Conservation (phyloP, 148 eudicot genomes). For the Tetragonia tetragonoides region DNA sequence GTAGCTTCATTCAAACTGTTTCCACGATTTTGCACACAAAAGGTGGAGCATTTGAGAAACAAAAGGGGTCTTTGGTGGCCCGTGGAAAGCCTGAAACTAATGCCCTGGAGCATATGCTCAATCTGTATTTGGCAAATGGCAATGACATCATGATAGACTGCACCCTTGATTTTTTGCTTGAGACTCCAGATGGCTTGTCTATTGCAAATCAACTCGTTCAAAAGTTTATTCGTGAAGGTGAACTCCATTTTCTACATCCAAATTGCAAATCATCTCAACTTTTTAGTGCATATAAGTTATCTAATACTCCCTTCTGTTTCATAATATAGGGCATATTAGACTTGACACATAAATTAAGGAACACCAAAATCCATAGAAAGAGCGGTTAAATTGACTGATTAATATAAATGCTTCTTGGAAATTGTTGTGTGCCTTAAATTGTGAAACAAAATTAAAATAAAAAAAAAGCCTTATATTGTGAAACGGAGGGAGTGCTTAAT, state of each 20-base stretch:
- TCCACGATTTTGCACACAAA: slow-evolving; percentile 31
- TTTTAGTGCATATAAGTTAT: background rate
- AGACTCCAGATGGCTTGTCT: slow-evolving; percentile 51
- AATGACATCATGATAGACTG: slow-evolving; percentile 36
- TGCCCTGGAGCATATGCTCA: slow-evolving; percentile 62
- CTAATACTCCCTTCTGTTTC: background rate
- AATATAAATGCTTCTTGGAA: no score
- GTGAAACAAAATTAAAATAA: no score
- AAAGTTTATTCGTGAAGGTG: slow-evolving; percentile 60
- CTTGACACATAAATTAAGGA: no score
- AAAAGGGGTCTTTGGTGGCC: slow-evolving; percentile 30
- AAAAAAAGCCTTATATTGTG: no score
- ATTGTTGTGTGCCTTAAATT: no score
- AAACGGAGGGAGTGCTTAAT: background rate
- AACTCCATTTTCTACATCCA: background rate
- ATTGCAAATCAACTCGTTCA: slow-evolving; percentile 53
- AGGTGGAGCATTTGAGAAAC: slow-evolving; percentile 23
- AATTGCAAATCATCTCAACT: background rate
- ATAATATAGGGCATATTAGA: no score
- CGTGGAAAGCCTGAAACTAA: slow-evolving; percentile 33
- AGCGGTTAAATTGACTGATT: no score
- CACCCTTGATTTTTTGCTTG: slow-evolving; percentile 48
- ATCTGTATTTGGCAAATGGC: slow-evolving; percentile 48
- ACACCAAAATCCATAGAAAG: no score
- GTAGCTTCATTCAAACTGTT: slow-evolving; percentile 47